Evolutionary conservation across 2,329 filamentous ascomycete species (phyloP), one percentile per base, ranked within the genome.

Genomic region (Microcyclospora tardicrescens): DNA sequence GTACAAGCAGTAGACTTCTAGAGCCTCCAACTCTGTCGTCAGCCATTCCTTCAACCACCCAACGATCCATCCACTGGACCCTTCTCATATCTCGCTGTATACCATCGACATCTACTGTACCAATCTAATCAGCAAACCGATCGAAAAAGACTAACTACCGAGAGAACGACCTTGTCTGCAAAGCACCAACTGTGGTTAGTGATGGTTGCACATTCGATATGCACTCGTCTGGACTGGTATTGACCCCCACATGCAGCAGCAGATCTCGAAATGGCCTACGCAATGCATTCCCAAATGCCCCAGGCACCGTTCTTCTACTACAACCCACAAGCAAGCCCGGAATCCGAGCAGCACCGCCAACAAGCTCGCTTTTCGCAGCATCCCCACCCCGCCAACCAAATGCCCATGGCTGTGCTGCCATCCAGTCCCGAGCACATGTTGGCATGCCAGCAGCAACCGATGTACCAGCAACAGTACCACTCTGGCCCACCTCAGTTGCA

Each of bases 301-400:
- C 80, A 83, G 64, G 75, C 79, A 49, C 69, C 82, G 42, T 93
- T 86, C 70, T 87, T 83, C 73, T 91, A 87, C 71, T 93, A 89
- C 69, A 80, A 77, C 55, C 77, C 81, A 49, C 83, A 91, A 52
- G 72, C 79, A 47, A 78, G 75, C 60, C 69, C 76, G 46, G 81
- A 86, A 59, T n/a, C 30, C 30, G 14, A 32, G 30, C 30, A 32
- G 4, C 72, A 73, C 55, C 73, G 79, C 55, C 81, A 82, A 57
- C 80, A 87, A 63, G 77, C 77, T 39, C 79, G 84, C 63, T 87
- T 85, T 68, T 74, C 78, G 47, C 73, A 76, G 44, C 73, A 76
- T 58, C 46, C 54, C 11, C 53, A 56, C 29, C 75, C 73, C 43
- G 19, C 19, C 19, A 71, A 66, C 35, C 58, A 62, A 41, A 61